Conservation (phyloP, 1,284 basidiomycete species). For the Boletus semigastroideus region DNA sequence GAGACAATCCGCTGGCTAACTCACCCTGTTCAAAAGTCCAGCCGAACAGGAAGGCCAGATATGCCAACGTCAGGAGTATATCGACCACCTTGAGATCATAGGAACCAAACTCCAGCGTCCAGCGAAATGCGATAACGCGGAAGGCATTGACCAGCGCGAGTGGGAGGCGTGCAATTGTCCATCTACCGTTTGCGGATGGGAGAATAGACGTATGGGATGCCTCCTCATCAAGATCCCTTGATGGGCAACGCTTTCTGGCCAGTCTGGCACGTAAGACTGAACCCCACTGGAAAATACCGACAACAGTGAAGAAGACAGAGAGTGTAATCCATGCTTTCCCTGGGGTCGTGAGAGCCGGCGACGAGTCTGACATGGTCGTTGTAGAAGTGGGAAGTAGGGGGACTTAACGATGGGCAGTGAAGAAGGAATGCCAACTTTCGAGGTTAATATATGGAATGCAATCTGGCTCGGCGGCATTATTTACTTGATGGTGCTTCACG, state of each 20-base stretch:
- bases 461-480: neutral
- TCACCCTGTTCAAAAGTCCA: constrained; percentile 53
- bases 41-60: constrained; percentile 45
- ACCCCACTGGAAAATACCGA: constrained; percentile 40
- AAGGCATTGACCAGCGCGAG: constrained; percentile 42
- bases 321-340: constrained; percentile 46
- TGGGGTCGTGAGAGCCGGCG: constrained; percentile 13
- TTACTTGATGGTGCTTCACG: too few relatives aligned
- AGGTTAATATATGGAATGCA: constrained; percentile 15
- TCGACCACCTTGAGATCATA: constrained; percentile 51
- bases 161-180: constrained; percentile 35
- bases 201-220: neutral
- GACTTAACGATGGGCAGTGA: neutral
- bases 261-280: constrained; percentile 30
- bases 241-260: constrained; percentile 1
- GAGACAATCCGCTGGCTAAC: constrained; percentile 14
- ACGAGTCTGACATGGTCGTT: constrained; percentile 14
- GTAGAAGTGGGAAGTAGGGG: neutral
- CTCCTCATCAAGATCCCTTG: constrained; percentile 21
- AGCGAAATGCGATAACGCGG: constrained; percentile 50
- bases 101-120: constrained; percentile 42
- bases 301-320: constrained; percentile 40
- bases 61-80: constrained; percentile 43
- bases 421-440: neutral
- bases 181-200: neutral